Evolutionary conservation across 169 alveolate genomes (phyloP).

Genomic region (Plasmodium vivax): DNA sequence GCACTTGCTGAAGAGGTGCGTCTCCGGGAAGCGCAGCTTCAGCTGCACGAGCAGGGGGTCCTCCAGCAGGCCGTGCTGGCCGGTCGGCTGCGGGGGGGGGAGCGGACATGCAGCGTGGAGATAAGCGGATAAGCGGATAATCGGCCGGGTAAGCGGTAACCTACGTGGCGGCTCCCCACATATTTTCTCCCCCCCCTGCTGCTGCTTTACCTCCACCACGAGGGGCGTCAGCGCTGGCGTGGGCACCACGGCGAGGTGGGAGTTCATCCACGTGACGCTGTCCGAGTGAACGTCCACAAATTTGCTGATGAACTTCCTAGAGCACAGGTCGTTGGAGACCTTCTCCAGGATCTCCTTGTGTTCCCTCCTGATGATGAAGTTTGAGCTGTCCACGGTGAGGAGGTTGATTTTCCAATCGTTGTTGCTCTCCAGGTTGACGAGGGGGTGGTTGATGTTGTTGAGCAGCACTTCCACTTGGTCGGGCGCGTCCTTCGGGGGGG

Average conservation of each 20-base stretch:
- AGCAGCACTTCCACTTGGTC: neutral
- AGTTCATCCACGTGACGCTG: constrained; percentile 12
- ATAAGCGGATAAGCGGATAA: neutral
- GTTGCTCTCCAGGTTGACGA: constrained; percentile 5
- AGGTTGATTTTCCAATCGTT: constrained; percentile 31
- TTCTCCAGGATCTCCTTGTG: constrained; percentile 35
- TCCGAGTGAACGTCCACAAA: constrained; percentile 22
- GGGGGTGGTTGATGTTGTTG: constrained; percentile 39
- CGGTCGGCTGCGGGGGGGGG: neutral
- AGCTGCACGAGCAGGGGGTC: constrained; percentile 7
- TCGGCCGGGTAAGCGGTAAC: neutral
- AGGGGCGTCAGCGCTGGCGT: constrained; percentile 25
- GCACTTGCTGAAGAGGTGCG: constrained; percentile 30
- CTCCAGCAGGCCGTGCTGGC: constrained; percentile 19
- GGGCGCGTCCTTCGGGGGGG: neutral
- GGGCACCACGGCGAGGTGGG: constrained; percentile 11
- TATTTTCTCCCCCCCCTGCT: neutral
- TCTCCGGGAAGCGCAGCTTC: neutral
- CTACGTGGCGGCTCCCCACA: neutral
- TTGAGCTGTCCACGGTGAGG: neutral
- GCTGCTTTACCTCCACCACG: constrained; percentile 15
- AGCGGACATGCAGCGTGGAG: neutral
- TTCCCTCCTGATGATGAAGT: neutral
- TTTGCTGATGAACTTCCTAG: constrained; percentile 32
- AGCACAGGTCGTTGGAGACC: constrained; percentile 54